phyloP scores from a whole-genome alignment of 2,329 filamentous ascomycete species.

The Catunica adiposa region DNA sequence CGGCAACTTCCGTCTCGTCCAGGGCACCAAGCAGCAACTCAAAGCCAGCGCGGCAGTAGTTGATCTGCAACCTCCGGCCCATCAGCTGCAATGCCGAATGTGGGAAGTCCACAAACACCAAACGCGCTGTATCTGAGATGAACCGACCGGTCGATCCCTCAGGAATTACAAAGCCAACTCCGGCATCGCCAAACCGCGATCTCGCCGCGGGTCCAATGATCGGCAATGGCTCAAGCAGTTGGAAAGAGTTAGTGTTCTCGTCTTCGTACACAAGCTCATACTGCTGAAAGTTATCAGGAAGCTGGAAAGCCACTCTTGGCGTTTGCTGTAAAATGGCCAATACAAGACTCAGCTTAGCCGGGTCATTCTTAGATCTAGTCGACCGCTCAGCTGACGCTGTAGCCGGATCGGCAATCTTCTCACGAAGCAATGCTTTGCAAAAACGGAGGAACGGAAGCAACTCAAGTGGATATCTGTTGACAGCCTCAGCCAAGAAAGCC shows the following conservation, averaged over 20 bases:
- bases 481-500: slow-evolving; percentile 14
- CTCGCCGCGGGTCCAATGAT: slow-evolving; percentile 33
- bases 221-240: slow-evolving; percentile 45
- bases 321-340: slow-evolving; percentile 51
- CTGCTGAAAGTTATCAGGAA: slow-evolving; percentile 54
- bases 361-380: slow-evolving; percentile 1
- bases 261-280: slow-evolving; percentile 74
- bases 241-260: slow-evolving; percentile 66
- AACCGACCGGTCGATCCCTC: slow-evolving; percentile 53
- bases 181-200: slow-evolving; percentile 19
- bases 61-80: slow-evolving; percentile 57
- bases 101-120: slow-evolving; percentile 58
- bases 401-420: neutral
- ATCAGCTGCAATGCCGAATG: slow-evolving; percentile 71
- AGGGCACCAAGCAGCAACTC: slow-evolving; percentile 36
- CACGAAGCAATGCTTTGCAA: slow-evolving; percentile 22
- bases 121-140: slow-evolving; percentile 59
- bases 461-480: slow-evolving; percentile 26
- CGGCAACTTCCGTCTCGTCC: slow-evolving; percentile 46
- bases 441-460: slow-evolving; percentile 21
- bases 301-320: slow-evolving; percentile 56
- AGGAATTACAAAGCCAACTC: slow-evolving; percentile 44
- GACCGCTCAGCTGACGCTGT: neutral
- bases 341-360: slow-evolving; percentile 24
- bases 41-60: slow-evolving; percentile 39